A percentile compares a stretch with the other conserved stretches of the same genome.
These are phyloP conservation scores for Thuja plicata DNA, from an alignment of 83 land plant species.

Conservation along the genomic window DNA sequence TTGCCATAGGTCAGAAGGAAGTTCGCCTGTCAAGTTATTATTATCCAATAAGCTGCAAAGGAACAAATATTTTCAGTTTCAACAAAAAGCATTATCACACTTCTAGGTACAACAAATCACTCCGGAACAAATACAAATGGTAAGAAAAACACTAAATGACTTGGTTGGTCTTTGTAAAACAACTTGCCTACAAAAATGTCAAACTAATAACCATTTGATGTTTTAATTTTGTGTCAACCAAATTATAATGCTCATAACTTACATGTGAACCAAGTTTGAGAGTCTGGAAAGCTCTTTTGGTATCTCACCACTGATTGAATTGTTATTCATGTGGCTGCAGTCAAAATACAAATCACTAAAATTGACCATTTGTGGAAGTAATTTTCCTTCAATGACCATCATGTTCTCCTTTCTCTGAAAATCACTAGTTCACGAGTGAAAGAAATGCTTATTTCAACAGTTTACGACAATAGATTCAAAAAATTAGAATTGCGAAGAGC, in stretches of 20 bases:
- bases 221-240: not conserved
- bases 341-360: not conserved
- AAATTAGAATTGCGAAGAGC: conserved; percentile 11
- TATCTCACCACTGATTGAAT: conserved; percentile 65
- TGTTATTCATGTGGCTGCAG: conserved; percentile 77
- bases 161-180: not conserved
- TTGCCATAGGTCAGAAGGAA: conserved; percentile 55
- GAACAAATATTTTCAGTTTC: conserved; percentile 1
- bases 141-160: not conserved
- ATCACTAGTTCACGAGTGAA: not conserved
- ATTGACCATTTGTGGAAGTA: not conserved
- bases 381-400: not conserved
- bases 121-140: not conserved
- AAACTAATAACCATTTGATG: not conserved
- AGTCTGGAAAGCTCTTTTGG: conserved; percentile 58
- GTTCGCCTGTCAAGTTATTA: conserved; percentile 67
- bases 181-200: not conserved
- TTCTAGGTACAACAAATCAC: not conserved
- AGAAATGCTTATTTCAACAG: not conserved
- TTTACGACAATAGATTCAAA: not conserved
- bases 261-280: conserved; percentile 62
- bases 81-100: not conserved
- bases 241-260: conserved; percentile 25
- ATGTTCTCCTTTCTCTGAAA: not conserved
- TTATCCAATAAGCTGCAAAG: conserved; percentile 67